phyloP scores from a whole-genome alignment of 2,329 filamentous ascomycete genomes.

The Lachnellula occidentalis region DNA sequence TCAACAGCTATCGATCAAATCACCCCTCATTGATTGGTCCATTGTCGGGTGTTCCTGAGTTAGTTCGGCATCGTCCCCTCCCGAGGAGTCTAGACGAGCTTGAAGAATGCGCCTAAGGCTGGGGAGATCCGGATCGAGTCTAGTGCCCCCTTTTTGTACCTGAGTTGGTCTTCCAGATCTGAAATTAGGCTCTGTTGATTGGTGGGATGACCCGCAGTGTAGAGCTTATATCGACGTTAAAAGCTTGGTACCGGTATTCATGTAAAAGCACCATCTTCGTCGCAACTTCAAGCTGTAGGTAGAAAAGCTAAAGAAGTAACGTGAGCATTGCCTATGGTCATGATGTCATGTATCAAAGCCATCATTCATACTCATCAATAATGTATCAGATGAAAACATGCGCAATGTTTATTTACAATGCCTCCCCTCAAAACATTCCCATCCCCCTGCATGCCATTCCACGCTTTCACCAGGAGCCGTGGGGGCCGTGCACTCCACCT shows the following conservation, averaged over 20 bases:
- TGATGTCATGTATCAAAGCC: too few relatives aligned
- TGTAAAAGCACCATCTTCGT: too few relatives aligned
- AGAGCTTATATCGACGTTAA: not conserved
- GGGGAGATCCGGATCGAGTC: too few relatives aligned
- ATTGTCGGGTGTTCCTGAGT: not conserved
- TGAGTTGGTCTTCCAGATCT: not conserved
- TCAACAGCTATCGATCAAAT: conserved; percentile 3
- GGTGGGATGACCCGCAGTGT: not conserved
- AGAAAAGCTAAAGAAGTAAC: too few relatives aligned
- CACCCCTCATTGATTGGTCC: conserved; percentile 1
- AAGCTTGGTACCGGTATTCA: not conserved
- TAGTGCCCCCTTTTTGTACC: too few relatives aligned
- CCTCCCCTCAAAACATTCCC: too few relatives aligned
- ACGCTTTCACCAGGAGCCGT: too few relatives aligned
- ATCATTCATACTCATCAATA: too few relatives aligned
- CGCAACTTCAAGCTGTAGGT: too few relatives aligned
- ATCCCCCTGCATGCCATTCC: not conserved
- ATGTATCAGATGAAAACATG: too few relatives aligned
- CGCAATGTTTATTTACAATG: too few relatives aligned
- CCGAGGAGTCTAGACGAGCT: not conserved
- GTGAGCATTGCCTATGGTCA: too few relatives aligned
- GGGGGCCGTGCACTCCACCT: not conserved
- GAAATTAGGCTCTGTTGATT: not conserved
- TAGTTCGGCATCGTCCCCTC: not conserved
- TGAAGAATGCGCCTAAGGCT: not conserved